Conservation (phyloP, 228 moss, liverwort and hornwort genomes). For the Sphagnum magellanicum region DNA sequence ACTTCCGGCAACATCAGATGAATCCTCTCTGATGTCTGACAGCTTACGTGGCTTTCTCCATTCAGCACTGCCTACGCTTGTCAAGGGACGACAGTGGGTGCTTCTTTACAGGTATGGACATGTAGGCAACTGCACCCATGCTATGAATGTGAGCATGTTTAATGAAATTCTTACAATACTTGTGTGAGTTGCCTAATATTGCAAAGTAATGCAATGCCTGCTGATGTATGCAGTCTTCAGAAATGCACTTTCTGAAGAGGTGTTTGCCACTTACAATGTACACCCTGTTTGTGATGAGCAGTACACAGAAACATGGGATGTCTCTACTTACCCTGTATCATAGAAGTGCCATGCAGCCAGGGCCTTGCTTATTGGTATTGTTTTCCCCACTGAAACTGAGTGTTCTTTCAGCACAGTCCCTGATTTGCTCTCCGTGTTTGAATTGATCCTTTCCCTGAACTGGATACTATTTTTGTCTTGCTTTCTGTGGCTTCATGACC, state of each 20-base stretch:
- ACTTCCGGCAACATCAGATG: constrained; percentile 70
- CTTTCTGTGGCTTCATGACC: too few relatives aligned
- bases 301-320: constrained; percentile 87
- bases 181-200: too few relatives aligned
- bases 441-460: too few relatives aligned
- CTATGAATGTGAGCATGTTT: too few relatives aligned
- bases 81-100: constrained; percentile 86
- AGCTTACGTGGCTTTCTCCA: constrained; percentile 64
- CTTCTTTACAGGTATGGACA: constrained; percentile 58
- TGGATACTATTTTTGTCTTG: too few relatives aligned
- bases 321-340: constrained; percentile 87
- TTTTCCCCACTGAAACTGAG: too few relatives aligned
- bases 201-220: too few relatives aligned
- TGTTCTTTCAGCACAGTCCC: background rate
- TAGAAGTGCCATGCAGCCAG: constrained; percentile 49
- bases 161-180: too few relatives aligned
- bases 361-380: constrained; percentile 73
- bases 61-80: constrained; percentile 72
- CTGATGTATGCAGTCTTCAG: background rate
- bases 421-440: too few relatives aligned
- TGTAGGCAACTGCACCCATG: too few relatives aligned
- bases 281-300: constrained; percentile 17
- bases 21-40: constrained; percentile 55
- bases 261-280: background rate
- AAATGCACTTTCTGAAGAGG: background rate